Evolutionary conservation across 441 rosid genomes (phyloP).

Genomic region (Populus hybrid): DNA sequence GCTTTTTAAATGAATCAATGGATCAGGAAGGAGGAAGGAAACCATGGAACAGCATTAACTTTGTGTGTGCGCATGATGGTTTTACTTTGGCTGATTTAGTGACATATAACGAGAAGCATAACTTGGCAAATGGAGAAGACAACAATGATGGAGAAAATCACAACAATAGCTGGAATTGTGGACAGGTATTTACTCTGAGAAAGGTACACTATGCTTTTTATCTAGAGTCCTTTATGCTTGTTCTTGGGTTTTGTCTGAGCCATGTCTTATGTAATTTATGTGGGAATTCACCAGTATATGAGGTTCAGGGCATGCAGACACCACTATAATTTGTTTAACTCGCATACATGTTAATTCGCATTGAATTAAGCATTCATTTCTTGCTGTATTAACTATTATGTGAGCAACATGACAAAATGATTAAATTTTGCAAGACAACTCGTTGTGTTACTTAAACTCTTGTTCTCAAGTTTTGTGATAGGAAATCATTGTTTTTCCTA

Average conservation of each 20-base stretch:
- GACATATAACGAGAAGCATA: slow-evolving; percentile 77
- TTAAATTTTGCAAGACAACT: neutral
- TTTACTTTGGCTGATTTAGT: slow-evolving; percentile 86
- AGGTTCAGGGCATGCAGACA: neutral
- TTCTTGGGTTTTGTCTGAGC: neutral
- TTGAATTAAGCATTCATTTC: neutral
- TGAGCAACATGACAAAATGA: neutral
- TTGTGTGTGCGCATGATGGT: slow-evolving; percentile 92
- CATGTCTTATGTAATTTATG: neutral
- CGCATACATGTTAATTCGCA: neutral
- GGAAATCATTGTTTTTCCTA: neutral
- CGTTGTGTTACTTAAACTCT: neutral
- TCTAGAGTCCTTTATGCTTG: neutral
- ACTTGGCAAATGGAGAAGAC: slow-evolving; percentile 91
- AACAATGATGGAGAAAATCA: slow-evolving; percentile 91
- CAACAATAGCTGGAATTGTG: slow-evolving; percentile 96
- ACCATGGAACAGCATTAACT: slow-evolving; percentile 93
- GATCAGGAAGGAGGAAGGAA: slow-evolving; percentile 86
- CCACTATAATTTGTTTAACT: neutral
- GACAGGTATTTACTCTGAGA: slow-evolving; percentile 49
- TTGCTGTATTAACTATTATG: neutral
- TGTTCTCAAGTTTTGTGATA: neutral
- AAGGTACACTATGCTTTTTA: slow-evolving; percentile 2
- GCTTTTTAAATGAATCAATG: slow-evolving; percentile 12
- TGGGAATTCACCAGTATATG: neutral